Evolutionary conservation across 371 early-diverging fungal genomes (phyloP), one percentile per base, ranked within the genome.

Genomic region (Circinella minor): DNA sequence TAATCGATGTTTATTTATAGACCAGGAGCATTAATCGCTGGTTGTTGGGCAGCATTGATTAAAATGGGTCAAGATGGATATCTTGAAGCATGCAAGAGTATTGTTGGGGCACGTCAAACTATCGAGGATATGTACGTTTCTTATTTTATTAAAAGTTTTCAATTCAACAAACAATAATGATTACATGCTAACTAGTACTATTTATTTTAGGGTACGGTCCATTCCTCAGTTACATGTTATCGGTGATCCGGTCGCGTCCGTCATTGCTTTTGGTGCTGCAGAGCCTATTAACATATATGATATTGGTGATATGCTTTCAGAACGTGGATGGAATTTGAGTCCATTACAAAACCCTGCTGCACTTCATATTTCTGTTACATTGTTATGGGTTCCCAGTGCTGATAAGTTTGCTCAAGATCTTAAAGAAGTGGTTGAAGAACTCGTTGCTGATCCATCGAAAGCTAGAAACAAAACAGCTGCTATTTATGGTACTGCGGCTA

Each of bases 41-140:
- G 94, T 15, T 97, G 97, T 82, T 98, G 98, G 98, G 88, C 98
- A 3, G 93, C 98, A 4, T 74, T 98, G 83, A 86, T 96, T 82
- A 86, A 89, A 60, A 89, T 96, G 80, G 99, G 99, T 18, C 84
- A 90, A 67, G 80, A 84, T 43, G 98, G 97, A 0, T 98, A 98
- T 77, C 84, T 96, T 37, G 84, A 93, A 59, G 79, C 93, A 18
- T 91, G 96, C 70, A 88, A 85, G 61, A 77, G 93, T 39, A 96
- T 98, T 69, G 89, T 98, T 36, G 86, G 85, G 4, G 89, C 95
- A 27, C 87, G 93, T 36, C 81, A 89, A 61, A 85, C 76, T 69
- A 93, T 98, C 72, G 88, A 90, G 65, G 75, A 72, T 14, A 92
- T 88, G 90, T 89, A 76, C 72, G 77, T 64, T 18, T 18, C 7